Evolutionary conservation across 2,329 filamentous ascomycete genomes (phyloP), one percentile per base, ranked within the genome.

Genomic region (Colletotrichum sp.): DNA sequence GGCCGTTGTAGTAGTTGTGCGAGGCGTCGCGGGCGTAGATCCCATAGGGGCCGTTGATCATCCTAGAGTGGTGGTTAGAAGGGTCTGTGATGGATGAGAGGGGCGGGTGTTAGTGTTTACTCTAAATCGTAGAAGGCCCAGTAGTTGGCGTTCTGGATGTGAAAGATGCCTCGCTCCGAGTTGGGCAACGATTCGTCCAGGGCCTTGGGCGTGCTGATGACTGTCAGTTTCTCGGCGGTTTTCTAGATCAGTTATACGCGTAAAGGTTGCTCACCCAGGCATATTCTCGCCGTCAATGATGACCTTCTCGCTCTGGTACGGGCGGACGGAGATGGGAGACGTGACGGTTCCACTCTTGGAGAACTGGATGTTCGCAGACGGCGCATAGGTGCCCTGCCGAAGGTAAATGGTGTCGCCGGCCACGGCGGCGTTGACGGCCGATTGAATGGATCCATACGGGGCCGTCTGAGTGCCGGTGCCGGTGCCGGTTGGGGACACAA

Each of bases 201-300:
- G 2, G 78, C 83, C 12, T 84, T 83, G 2, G 87, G 87, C 3
- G 86, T 87, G 34, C 84, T 79, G 28, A 15, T 52, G 8, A 21
- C 18, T 16, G 15, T 34, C 15, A 65, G 32, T 9, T 15, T 28
- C 24, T 24, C 48, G 21, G 21, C 8, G 5, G 16, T 21, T 21
- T 26, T 36, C 6, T 13, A 4, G 24, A 2, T 1, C 15, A 18
- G 5, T 32, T 9, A 10, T 52, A 52, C n/a, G 43, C 43, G 3
- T 4, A 13, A 21, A n/a, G 8, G 8, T 8, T 13, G 18, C 77
- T 38, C 34, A 78, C 77, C 77, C 82, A 24, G 83, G 84, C 36
- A 88, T 80, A 21, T 70, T 78, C 70, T 88, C 86, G 62, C 87
- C 87, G 78, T 88, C 84, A 48, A 88, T 81, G 64, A 87, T 83